Percentiles rank a stretch among this genome's conserved stretches.
These are phyloP conservation scores for Pseudoneurospora amorphoporcata DNA, from an alignment of 495 filamentous ascomycete species.

Conservation along the genomic window DNA sequence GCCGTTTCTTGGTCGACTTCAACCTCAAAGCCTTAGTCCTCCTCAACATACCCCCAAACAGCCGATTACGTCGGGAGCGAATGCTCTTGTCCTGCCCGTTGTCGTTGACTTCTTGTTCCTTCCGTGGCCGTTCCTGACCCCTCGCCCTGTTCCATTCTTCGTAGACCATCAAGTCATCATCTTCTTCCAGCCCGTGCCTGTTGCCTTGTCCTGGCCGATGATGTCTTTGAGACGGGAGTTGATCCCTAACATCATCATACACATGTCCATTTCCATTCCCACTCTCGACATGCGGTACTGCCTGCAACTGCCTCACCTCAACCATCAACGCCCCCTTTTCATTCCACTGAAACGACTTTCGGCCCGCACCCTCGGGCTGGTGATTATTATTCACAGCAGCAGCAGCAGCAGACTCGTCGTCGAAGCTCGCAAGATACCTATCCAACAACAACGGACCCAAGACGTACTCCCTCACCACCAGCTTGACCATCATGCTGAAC, in stretches of 20 bases:
- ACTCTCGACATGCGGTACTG: neutral
- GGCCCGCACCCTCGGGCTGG: neutral
- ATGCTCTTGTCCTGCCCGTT: neutral
- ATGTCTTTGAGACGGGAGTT: neutral
- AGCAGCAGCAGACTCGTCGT: conserved; percentile 1
- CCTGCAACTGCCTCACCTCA: neutral
- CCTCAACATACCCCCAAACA: neutral
- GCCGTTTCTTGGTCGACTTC: neutral
- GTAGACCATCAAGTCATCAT: neutral
- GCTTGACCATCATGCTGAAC: conserved; percentile 20
- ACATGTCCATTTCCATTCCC: neutral
- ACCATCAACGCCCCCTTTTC: neutral
- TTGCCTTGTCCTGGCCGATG: neutral
- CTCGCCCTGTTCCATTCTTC: neutral
- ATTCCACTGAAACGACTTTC: neutral
- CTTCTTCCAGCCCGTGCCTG: neutral
- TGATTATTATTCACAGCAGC: neutral
- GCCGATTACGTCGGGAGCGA: neutral
- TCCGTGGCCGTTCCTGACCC: neutral
- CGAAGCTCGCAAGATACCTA: conserved; percentile 26
- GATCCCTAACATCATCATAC: neutral
- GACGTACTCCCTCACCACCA: conserved; percentile 2
- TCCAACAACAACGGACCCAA: conserved; percentile 11
- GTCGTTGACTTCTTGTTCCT: neutral
- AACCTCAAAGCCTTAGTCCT: neutral